Base-by-base conservation (phyloP, 202 grass and related monocot species). In the Schoenoplectus tabernaemontani region DNA sequence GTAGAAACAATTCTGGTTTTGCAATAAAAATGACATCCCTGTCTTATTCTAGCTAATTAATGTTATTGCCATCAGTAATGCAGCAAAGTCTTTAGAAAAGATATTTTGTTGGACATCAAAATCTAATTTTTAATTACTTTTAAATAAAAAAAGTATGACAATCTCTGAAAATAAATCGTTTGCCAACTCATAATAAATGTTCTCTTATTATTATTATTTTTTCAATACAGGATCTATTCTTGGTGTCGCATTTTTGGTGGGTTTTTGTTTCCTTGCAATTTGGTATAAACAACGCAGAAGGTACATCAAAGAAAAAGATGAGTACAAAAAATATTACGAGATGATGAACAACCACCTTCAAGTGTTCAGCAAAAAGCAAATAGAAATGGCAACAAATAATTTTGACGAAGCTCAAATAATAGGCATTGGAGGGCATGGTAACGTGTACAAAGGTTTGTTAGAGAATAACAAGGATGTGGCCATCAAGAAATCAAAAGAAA, bases 401-500 rank as follows among this genome's bases (percentile, higher is more conserved):
- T 92, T 75, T 2, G 26, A 37, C 1, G 41, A 81, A 4, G 57
- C 56, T 42, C 47, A 24, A 57, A 53, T 95, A 28, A 37, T 90
- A 65, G 89, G 89, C 17, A 75, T 37, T 0, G 93, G 89, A 76
- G 83, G 87, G 7, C 86, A 84, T 2, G 93, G 90, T 12, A 82
- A 51, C 13, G 93, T 96, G 1, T 96, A 88, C 39, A 84, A 68
- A 83, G 93, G 88, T 36, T 83, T 26, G 2, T 67, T 96, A 57
- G 53, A 90, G 16, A 80, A 87, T 20, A 10, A 34, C 10, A 70
- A 69, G 64, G 63, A 63, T 23, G 90, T 96, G 7, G 90, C 93
- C 13, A 90, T 96, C 65, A 92, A 96, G 61, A 96, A 82, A 82
- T 83, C 93, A 22, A 87, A 84, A 61, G 22, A 83, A 81, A 81